Base-by-base conservation (phyloP, 2,329 filamentous ascomycete species). In the Chaetomiaceae sp. region DNA sequence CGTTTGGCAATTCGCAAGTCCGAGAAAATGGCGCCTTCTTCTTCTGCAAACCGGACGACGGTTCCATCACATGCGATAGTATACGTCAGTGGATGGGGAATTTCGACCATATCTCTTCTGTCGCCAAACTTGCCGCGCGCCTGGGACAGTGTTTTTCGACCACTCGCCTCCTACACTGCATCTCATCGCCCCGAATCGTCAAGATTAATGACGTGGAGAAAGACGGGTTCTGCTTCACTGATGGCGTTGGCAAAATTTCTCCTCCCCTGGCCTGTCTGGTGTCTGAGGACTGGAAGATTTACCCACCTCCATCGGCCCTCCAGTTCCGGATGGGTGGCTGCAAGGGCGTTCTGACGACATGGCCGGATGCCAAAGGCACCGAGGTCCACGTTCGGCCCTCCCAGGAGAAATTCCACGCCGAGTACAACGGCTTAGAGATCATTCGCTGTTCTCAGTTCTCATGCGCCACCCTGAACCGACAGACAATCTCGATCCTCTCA, bases 131-230 rank as follows among this genome's bases (percentile, higher is more conserved):
- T 66, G 88, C 90, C 43, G 90, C 94, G 25, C 82, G 94, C 25
- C 75, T 97, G 16, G 94, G 94, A 0, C 94, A 97, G 69, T 96
- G 91, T 66, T 96, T 99, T 66, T 96, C 94, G 0, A 96, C 92
- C 0, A 99, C 94, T 0, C 76, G 88, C 55, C 84, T 87, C 10
- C 84, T 95, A 37, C 77, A 75, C 25, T 78, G 82, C 14, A 81
- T 84, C 20, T 78, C 76, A 0, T 80, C 86, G 6, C 80, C 80
- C 0, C 74, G 76, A 1, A 74, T 80, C 11, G 73, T 75, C 5
- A 81, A 74, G 4, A 88, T 92, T 29, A 69, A 76, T 0, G 94
- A 97, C 59, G 79, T 97, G 18, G 74, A 83, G 54, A 76, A 78
- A 2, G 83, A 87, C 42, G 80, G 75, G 0, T 84, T 82, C 64